Evolutionary conservation across 441 rosid species (phyloP), one percentile per base, ranked within the genome.

Genomic region (Hura crepitans): DNA sequence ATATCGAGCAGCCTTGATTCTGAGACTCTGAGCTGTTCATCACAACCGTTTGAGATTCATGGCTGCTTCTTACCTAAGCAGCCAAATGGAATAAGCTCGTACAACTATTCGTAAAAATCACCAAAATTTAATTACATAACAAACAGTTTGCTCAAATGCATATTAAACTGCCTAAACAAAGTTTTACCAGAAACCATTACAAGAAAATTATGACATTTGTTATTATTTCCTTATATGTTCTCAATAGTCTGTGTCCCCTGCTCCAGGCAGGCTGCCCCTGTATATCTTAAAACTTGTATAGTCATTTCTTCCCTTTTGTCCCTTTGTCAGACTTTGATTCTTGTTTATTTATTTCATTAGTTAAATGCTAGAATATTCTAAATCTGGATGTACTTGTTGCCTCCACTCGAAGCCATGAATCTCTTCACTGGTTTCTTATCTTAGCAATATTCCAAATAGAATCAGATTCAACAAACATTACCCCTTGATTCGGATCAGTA

Each of bases 401-500:
- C 96, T n/a, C 94, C 65, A 85, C 94, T 75, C 61, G 75, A 53
- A 93, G 82, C 85, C 86, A 82, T 14, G 82, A 72, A 75, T 80
- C 68, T 15, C 74, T 20, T 69, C 74, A 15, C 64, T 73, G 17
- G 30, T 27, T 58, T 92, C 86, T 13, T 77, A 72, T 77, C 81
- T 83, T 74, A 92, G 78, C 73, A 94, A 79, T 78, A 89, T 79
- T 46, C 99, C 97, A 23, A 94, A 94, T 66, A 94, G 77, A 58
- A 94, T 92, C 85, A 11, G 97, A 86, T 66, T 89, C 82, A 18
- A 90, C 89, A 77, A 68, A 78, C 81, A 95, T 73, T 62, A 80
- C 37, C 27, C 84, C 90, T 76, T 58, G 79, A 58, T 82, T 75
- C 72, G 85, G 89, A 83, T 92, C 88, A 65, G 92, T 82, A 59